phyloP scores from a whole-genome alignment of 371 early-diverging fungal species.

The Mucor indicus region DNA sequence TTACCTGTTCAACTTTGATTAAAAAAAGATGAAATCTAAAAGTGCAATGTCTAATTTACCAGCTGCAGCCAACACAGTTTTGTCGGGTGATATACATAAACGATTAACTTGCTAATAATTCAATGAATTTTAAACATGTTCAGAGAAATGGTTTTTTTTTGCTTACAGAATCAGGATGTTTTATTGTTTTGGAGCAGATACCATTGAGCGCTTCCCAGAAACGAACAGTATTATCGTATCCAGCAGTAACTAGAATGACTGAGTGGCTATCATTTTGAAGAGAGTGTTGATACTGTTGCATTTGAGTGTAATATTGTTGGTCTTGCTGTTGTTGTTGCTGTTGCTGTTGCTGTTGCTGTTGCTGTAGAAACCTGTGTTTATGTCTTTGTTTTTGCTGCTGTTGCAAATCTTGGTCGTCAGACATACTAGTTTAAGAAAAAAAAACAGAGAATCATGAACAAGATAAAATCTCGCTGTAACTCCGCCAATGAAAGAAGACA shows the following conservation, averaged over 20 bases:
- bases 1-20: conserved; percentile 70
- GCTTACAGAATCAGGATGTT: conserved; percentile 85
- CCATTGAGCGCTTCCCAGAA: conserved; percentile 97
- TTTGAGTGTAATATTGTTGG: conserved; percentile 41
- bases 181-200: conserved; percentile 90
- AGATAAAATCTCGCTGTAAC: too few species aligned
- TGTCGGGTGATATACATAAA: conserved; percentile 91
- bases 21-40: too few species aligned
- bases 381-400: neutral
- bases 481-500: too few species aligned
- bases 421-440: too few species aligned
- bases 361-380: too few species aligned
- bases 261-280: conserved; percentile 64
- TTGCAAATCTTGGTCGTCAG: neutral
- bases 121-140: neutral
- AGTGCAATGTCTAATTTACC: too few species aligned
- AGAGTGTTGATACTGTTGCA: conserved; percentile 43
- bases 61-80: conserved; percentile 89
- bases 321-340: conserved; percentile 23
- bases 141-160: neutral
- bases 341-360: too few species aligned
- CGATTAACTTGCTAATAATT: conserved; percentile 84
- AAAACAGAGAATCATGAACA: too few species aligned
- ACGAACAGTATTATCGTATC: conserved; percentile 95
- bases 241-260: conserved; percentile 91